Evolutionary conservation across 2,329 filamentous ascomycete species (phyloP), one percentile per base, ranked within the genome.

Genomic region (Hypoxylon rubiginosum): DNA sequence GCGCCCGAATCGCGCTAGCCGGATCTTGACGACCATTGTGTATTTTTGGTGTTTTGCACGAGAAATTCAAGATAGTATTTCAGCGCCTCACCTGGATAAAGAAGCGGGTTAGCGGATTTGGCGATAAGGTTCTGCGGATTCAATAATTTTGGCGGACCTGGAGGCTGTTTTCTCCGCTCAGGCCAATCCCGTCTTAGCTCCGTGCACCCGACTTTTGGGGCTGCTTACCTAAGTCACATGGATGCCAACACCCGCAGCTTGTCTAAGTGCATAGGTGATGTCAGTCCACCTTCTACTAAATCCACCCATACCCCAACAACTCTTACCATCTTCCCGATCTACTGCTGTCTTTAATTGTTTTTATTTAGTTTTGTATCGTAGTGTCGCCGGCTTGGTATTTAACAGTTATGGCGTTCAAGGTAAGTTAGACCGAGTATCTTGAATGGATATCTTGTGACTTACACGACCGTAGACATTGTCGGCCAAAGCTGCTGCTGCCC

Each of bases 1-100:
- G 79, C 91, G 93, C 78, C 94, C 94, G 79, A 98, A 97, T 79
- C 96, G 94, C 74, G 96, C 92, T 73, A 99, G 90, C 64, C 96
- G 91, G 80, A 99, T 96, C 79, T 92, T 92, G 76, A 99, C 86
- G 68, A 98, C 95, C 96, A 99, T 97, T 56, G 46, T 54, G 54
- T n/a, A 39, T 26, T 56, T 19, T 32, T 46, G 48, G n/a, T 48
- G 63, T 41, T 62, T 61, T 30, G 32, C 24, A 15, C 9, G 21
- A 21, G 4, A 11, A n/a, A 32, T 28, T 49, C 10, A 3, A 48
- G 21, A 11, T 24, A 13, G 36, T 1, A 54, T 43, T 53, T 7
- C 21, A 48, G 17, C n/a, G n/a, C n/a, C n/a, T n/a, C n/a, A n/a
- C n/a, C n/a, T n/a, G n/a, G n/a, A n/a, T n/a, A n/a, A n/a, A n/a